Base-by-base conservation (phyloP, 164 flowering plant species). In the Aristolochia contorta region DNA sequence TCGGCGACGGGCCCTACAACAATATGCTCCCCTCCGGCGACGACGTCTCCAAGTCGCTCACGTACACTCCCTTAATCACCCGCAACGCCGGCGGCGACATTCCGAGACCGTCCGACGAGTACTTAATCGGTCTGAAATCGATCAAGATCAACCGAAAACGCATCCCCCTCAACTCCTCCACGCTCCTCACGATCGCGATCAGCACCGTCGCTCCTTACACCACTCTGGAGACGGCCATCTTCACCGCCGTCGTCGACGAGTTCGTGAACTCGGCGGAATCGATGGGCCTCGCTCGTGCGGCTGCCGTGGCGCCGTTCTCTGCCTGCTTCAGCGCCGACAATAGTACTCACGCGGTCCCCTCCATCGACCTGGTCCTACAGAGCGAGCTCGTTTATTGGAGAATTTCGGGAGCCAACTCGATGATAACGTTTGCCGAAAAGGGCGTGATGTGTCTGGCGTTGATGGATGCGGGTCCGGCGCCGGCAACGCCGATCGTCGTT, bases 311-410 rank as follows among this genome's bases (percentile, higher is more conserved):
- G 15, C 88, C 88, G 0, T 83, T 81, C 22, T 68, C 61, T 27
- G 58, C 65, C 0, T 83, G 88, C 33, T 81, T 68, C 57, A 66
- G 75, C 57, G n/a, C n/a, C n/a, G n/a, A n/a, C n/a, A n/a, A n/a
- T n/a, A n/a, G n/a, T n/a, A n/a, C n/a, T n/a, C n/a, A n/a, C n/a
- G n/a, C n/a, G n/a, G n/a, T n/a, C n/a, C n/a, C n/a, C n/a, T n/a
- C 20, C 24, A 68, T 81, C 4, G 83, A 81, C 45, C 65, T 81
- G 4, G 77, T 78, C 67, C 20, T 59, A 22, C 62, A 59, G 21
- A 59, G 22, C 21, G 54, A 47, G 41, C 24, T 14, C 8, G 37
- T 47, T 0, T 27, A 45, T 12, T 83, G 87, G 87, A 77, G 65
- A n/a, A 60, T 80, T 4, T 48, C 18, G 15, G 79, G 82, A 0